Conservation (phyloP, 2,329 filamentous ascomycete genomes). For the Chaetomiaceae sp. region DNA sequence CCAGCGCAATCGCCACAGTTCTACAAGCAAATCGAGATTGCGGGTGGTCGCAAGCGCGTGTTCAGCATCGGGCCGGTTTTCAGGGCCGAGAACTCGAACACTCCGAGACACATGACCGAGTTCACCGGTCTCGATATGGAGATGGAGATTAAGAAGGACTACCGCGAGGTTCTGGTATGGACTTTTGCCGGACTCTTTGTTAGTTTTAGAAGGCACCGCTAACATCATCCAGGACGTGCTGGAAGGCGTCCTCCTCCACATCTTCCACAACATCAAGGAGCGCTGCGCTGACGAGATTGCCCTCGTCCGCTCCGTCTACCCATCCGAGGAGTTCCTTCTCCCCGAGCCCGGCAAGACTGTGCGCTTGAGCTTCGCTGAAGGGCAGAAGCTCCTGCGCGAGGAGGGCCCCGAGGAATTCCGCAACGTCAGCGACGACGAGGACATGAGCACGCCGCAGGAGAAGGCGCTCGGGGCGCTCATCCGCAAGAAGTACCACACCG, state of each 20-base stretch:
- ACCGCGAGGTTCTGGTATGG: constrained; percentile 62
- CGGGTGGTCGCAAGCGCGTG: constrained; percentile 70
- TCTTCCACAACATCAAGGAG: constrained; percentile 61
- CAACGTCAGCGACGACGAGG: constrained; percentile 71
- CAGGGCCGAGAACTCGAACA: constrained; percentile 82
- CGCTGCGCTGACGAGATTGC: constrained; percentile 69
- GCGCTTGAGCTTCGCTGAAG: constrained; percentile 72
- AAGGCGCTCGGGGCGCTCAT: constrained; percentile 86
- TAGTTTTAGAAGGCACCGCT: not conserved
- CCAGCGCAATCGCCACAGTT: constrained; percentile 60
- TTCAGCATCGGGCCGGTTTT: constrained; percentile 79
- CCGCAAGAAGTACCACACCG: constrained; percentile 82
- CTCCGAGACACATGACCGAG: constrained; percentile 75
- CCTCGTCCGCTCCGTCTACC: constrained; percentile 66
- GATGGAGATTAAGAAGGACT: constrained; percentile 79
- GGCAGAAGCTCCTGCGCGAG: constrained; percentile 69
- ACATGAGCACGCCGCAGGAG: constrained; percentile 76
- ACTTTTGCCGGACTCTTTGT: not conserved
- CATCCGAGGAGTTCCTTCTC: constrained; percentile 72
- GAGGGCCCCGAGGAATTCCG: constrained; percentile 63
- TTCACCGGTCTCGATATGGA: constrained; percentile 87
- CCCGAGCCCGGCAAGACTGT: constrained; percentile 71
- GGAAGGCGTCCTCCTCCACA: constrained; percentile 70
- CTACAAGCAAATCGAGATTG: constrained; percentile 85
- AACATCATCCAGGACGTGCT: constrained; percentile 46